Percentiles rank a stretch among this genome's conserved stretches.
Conservation (phyloP, 306 rosid species). For the Prunus salicina region DNA sequence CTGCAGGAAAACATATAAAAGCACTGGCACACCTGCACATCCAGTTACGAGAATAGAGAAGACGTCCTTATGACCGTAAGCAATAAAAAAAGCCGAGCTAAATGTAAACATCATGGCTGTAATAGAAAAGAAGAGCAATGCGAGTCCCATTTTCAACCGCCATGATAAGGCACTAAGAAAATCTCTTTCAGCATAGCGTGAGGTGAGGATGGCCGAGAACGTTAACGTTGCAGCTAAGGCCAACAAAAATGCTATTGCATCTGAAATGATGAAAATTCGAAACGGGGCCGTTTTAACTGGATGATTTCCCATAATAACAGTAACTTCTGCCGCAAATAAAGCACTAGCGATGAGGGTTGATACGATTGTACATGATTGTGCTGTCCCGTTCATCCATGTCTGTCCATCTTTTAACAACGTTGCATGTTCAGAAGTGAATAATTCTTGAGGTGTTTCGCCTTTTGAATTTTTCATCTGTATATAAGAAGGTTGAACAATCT, state of each 20-base stretch:
- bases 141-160: conserved; percentile 1
- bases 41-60: not conserved
- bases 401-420: not conserved
- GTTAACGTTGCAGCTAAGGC: not conserved
- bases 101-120: not conserved
- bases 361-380: not conserved
- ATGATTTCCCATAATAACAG: not conserved
- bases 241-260: not conserved
- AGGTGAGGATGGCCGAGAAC: conserved; percentile 7
- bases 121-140: conserved; percentile 2
- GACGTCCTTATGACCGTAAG: not conserved
- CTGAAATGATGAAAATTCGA: not conserved
- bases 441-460: not conserved
- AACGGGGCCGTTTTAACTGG: not conserved
- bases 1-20: no score
- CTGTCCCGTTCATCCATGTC: not conserved
- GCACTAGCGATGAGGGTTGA: conserved; percentile 6
- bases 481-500: not conserved
- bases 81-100: not conserved
- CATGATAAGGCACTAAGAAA: not conserved
- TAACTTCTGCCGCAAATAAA: not conserved
- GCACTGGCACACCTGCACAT: not conserved
- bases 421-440: not conserved
- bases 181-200: not conserved
- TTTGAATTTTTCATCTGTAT: not conserved